These are phyloP conservation scores for Urtica urens DNA, from an alignment of 306 rosid species.

Conservation along the genomic window DNA sequence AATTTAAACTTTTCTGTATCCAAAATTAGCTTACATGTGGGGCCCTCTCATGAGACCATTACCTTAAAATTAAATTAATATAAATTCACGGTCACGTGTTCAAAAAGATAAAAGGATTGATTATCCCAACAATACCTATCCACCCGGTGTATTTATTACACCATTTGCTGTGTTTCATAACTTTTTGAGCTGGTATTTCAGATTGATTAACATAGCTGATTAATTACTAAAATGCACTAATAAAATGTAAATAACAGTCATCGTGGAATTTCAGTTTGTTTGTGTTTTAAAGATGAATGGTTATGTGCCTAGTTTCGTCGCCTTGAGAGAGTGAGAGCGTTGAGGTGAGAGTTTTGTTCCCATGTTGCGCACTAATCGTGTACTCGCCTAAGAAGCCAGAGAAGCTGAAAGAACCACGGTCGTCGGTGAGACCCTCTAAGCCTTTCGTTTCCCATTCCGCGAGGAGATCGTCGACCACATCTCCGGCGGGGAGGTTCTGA, in stretches of 20 bases:
- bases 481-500: constrained; percentile 66
- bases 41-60: constrained; percentile 8
- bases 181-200: no score
- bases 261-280: not conserved
- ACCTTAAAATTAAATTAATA: not conserved
- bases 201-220: no score
- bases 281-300: constrained; percentile 30
- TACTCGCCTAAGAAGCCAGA: constrained; percentile 82
- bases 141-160: no score
- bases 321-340: constrained; percentile 48
- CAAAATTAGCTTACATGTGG: not conserved
- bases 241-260: not conserved
- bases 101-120: not conserved
- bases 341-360: constrained; percentile 33
- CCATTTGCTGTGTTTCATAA: no score
- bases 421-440: constrained; percentile 38
- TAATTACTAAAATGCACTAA: not conserved
- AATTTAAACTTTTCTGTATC: not conserved
- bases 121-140: not conserved
- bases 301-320: constrained; percentile 58
- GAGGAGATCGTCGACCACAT: constrained; percentile 67
- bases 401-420: constrained; percentile 63
- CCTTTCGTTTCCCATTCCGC: constrained; percentile 53
- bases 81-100: not conserved
- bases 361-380: constrained; percentile 26